Conservation (phyloP, 2,329 filamentous ascomycete species). For the Ophiostoma novo-ulmi region DNA sequence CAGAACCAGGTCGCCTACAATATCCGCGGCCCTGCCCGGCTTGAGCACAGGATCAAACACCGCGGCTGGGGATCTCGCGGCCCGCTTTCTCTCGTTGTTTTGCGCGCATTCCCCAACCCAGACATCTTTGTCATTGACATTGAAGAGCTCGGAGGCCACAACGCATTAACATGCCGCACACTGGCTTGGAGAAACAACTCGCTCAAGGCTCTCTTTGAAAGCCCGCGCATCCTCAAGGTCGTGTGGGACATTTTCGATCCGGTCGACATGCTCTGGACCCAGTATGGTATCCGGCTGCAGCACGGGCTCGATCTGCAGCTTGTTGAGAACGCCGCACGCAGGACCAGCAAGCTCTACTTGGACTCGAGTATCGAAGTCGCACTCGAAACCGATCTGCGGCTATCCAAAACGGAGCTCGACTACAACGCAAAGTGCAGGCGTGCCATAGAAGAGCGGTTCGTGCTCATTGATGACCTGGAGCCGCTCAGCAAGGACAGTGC, state of each 20-base stretch:
- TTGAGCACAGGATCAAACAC: not conserved
- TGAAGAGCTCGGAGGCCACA: slow-evolving; percentile 26
- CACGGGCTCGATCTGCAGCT: slow-evolving; percentile 33
- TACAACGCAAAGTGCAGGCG: slow-evolving; percentile 25
- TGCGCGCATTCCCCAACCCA: slow-evolving; percentile 25
- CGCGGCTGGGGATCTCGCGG: slow-evolving; percentile 26
- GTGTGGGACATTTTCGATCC: slow-evolving; percentile 32
- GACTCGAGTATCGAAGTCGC: slow-evolving; percentile 21
- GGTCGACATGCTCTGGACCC: slow-evolving; percentile 31
- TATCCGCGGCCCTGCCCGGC: slow-evolving; percentile 25
- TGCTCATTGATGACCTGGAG: slow-evolving; percentile 42
- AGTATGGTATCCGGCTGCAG: slow-evolving; percentile 28
- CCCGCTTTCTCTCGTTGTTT: slow-evolving; percentile 26
- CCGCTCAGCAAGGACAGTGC: slow-evolving; percentile 31
- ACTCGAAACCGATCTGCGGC: slow-evolving; percentile 19
- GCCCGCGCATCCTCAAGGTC: slow-evolving; percentile 27
- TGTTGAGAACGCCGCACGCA: slow-evolving; percentile 31
- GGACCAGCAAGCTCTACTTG: slow-evolving; percentile 18
- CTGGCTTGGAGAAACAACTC: not conserved
- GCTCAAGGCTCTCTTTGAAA: slow-evolving; percentile 29
- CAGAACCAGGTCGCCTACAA: slow-evolving; percentile 25
- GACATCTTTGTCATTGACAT: slow-evolving; percentile 29
- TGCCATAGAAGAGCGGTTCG: slow-evolving; percentile 37
- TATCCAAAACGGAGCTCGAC: slow-evolving; percentile 32
- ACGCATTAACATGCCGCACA: slow-evolving; percentile 23